Conservation (phyloP, 2,329 filamentous ascomycete genomes). For the Paecilomyces variotii region DNA sequence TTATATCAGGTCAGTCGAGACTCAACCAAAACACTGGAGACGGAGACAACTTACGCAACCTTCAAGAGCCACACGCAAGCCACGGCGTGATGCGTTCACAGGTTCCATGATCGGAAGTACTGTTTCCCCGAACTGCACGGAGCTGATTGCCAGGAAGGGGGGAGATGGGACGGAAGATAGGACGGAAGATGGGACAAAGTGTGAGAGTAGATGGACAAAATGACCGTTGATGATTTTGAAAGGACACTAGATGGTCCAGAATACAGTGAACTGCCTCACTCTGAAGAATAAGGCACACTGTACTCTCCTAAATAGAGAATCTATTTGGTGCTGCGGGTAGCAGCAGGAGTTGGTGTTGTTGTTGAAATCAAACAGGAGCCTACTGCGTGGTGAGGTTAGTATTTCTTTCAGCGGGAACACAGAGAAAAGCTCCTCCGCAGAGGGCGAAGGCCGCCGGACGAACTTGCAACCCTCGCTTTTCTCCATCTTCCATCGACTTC, state of each 20-base stretch:
- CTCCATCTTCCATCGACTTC: not conserved
- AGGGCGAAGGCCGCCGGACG: not conserved
- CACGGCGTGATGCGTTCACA: slow-evolving; percentile 2
- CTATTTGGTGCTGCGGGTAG: not conserved
- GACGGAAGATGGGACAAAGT: not conserved
- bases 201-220: not conserved
- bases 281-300: not conserved
- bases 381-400: not conserved
- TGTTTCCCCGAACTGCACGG: not conserved
- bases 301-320: not conserved
- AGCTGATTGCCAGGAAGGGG: not conserved
- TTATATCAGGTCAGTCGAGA: slow-evolving; percentile 2
- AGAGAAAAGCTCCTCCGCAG: not conserved
- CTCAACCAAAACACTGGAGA: not conserved
- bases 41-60: slow-evolving; percentile 59
- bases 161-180: not conserved
- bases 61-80: slow-evolving; percentile 69
- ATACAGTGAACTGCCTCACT: not conserved
- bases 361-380: not conserved
- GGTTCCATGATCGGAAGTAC: slow-evolving; percentile 5
- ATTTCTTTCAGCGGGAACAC: not conserved
- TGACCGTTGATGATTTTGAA: not conserved
- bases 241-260: not conserved
- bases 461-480: not conserved
- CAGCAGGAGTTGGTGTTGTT: not conserved